Conservation (phyloP, 2,329 filamentous ascomycete species). For the Pyrenophora seminiperda region DNA sequence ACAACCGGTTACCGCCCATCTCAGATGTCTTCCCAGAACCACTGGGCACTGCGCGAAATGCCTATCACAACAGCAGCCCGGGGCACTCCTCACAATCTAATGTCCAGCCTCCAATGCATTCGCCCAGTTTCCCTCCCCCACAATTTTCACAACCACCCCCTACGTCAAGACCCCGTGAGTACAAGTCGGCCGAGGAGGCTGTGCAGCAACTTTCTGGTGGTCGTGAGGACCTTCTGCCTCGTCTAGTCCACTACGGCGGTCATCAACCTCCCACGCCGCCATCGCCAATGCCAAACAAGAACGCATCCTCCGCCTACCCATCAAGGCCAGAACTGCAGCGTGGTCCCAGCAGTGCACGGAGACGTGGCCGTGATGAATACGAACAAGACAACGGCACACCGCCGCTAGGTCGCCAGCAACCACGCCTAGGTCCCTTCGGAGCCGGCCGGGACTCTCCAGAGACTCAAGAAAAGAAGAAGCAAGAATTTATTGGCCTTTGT, state of each 20-base stretch:
- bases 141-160: conserved; percentile 58
- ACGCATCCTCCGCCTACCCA: conserved; percentile 37
- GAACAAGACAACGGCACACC: conserved; percentile 85
- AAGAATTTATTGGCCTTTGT: conserved; percentile 87
- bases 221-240: conserved; percentile 88
- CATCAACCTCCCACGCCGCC: conserved; percentile 93
- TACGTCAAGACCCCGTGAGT: conserved; percentile 73
- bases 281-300: conserved; percentile 67
- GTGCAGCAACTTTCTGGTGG: conserved; percentile 88
- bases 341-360: conserved; percentile 65
- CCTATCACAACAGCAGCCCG: conserved; percentile 66
- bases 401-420: conserved; percentile 70
- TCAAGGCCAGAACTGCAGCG: conserved; percentile 45
- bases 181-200: conserved; percentile 93
- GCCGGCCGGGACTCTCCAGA: conserved; percentile 83
- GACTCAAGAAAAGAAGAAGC: conserved; percentile 82
- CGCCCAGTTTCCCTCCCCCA: conserved; percentile 71
- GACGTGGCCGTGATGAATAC: conserved; percentile 86
- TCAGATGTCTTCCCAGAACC: conserved; percentile 91
- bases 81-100: conserved; percentile 68
- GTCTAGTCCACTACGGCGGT: conserved; percentile 92
- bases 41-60: conserved; percentile 57
- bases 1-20: conserved; percentile 90
- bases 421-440: conserved; percentile 68
- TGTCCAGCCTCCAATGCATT: conserved; percentile 72